Evolutionary conservation across 176 grass and related monocot genomes (phyloP).

Genomic region (Dactylis glomerata): DNA sequence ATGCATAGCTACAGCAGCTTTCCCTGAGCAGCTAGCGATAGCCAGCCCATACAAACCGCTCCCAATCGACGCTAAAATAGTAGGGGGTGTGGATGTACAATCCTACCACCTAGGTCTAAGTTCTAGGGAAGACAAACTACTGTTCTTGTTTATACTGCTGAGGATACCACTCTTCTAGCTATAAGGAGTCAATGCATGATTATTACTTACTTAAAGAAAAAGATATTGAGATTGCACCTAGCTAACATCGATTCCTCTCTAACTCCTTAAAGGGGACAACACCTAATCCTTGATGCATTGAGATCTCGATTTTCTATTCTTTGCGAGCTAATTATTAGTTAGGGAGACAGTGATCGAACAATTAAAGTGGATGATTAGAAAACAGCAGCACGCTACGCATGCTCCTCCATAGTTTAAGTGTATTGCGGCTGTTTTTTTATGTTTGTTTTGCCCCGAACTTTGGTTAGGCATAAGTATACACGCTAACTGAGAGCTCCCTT

Average conservation of each 20-base stretch:
- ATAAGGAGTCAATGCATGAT: not conserved
- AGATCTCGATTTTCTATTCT: conserved; percentile 8
- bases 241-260: conserved; percentile 14
- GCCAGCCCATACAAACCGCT: no score
- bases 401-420: conserved; percentile 31
- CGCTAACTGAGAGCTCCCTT: not conserved
- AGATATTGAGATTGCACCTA: conserved; percentile 14
- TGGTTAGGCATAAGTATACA: not conserved
- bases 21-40: no score
- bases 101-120: no score
- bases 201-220: conserved; percentile 12
- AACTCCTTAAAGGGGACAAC: conserved; percentile 50
- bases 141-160: not conserved
- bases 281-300: conserved; percentile 25
- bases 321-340: not conserved
- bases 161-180: not conserved
- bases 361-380: conserved; percentile 21
- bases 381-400: conserved; percentile 32
- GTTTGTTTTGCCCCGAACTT: not conserved
- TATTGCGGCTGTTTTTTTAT: conserved; percentile 28
- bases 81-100: no score
- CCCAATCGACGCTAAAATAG: no score
- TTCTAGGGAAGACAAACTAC: not conserved
- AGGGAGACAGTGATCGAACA: conserved; percentile 13
- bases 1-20: no score